A percentile compares a stretch with the other conserved stretches of the same genome.
Conservation (phyloP, 352 stramenopile species). For the Phytophthora hibernalis region DNA sequence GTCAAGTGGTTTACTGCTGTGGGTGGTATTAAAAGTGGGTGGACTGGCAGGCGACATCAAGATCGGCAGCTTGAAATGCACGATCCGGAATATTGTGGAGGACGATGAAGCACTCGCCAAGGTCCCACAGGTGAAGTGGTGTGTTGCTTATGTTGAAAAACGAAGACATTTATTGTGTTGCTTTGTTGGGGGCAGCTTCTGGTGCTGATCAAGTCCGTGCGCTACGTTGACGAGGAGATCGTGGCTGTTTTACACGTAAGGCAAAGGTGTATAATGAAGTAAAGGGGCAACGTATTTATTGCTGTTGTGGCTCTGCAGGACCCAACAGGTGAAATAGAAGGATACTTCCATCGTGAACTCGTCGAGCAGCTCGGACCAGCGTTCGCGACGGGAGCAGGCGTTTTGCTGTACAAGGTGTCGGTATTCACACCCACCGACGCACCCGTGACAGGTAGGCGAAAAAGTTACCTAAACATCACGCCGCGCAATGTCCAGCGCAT, state of each 20-base stretch:
- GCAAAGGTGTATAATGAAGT: not conserved
- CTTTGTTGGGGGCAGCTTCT: conserved; percentile 49
- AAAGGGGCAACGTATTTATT: not conserved
- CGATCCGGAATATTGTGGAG: conserved; percentile 63
- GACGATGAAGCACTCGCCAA: conserved; percentile 67
- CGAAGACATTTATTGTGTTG: not conserved
- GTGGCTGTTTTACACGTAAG: conserved; percentile 75
- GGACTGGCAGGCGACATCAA: conserved; percentile 61
- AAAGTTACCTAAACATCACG: conserved; percentile 80
- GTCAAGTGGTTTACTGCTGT: not conserved
- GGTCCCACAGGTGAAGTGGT: conserved; percentile 49
- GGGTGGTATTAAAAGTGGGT: not conserved
- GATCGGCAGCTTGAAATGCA: conserved; percentile 68
- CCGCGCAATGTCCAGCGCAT: conserved; percentile 68
- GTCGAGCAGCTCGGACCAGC: conserved; percentile 74
- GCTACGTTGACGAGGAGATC: conserved; percentile 88
- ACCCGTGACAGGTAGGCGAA: conserved; percentile 47
- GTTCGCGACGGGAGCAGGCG: conserved; percentile 50
- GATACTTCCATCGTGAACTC: conserved; percentile 85
- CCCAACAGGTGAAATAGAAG: conserved; percentile 76
- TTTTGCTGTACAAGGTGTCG: conserved; percentile 77
- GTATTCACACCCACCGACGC: conserved; percentile 68
- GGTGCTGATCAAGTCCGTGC: conserved; percentile 79
- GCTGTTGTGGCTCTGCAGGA: conserved; percentile 47
- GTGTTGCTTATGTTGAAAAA: not conserved